Base-by-base conservation (phyloP, 768 basidiomycete species). In the Suillus subalutaceus region DNA sequence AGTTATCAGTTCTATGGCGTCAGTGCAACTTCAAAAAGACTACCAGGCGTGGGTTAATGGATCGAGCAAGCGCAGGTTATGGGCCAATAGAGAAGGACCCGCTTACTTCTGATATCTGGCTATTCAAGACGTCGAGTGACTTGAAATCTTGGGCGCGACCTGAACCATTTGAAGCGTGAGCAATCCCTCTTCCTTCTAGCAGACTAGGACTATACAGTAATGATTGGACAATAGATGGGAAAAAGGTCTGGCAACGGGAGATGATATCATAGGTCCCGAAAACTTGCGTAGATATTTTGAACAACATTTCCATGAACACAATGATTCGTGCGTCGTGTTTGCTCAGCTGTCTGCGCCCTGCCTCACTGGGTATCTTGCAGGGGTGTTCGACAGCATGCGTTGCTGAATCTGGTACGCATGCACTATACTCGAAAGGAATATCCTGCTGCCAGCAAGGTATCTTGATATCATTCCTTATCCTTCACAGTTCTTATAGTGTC, bases 261-360 rank as follows among this genome's bases (percentile, higher is more conserved):
- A 94, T 74, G 88, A 88, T 67, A 86, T 86, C 55, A 69, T 84
- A 10, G 92, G 91, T 0, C 82, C 85, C 3, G 92, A 93, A 69
- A 89, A 87, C 69, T 77, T 95, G 46, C 85, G 92, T 41, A 80
- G 86, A 62, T 95, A 91, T 74, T 95, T 94, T 69, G 93, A 94
- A 73, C 93, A 94, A 66, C 90, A 87, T 72, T 95, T 95, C 71
- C 90, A 93, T 68, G 88, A 90, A 64, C 84, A 82, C 41, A 89
- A 87, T 68, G 92, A 94, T 74, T 94, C 92, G 92, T 93, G 66
- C 70, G 92, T 82, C 9, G 53, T 32, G 37, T 32, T 57, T 48
- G 6, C 52, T n/a, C 26, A 20, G 18, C 26, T 60, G 20, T 30
- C 18, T 32, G 59, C 18, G 30, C 16, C 41, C 6, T 43, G 43